Base-by-base conservation (phyloP, 2,329 filamentous ascomycete species). In the Xylariaceae sp. region DNA sequence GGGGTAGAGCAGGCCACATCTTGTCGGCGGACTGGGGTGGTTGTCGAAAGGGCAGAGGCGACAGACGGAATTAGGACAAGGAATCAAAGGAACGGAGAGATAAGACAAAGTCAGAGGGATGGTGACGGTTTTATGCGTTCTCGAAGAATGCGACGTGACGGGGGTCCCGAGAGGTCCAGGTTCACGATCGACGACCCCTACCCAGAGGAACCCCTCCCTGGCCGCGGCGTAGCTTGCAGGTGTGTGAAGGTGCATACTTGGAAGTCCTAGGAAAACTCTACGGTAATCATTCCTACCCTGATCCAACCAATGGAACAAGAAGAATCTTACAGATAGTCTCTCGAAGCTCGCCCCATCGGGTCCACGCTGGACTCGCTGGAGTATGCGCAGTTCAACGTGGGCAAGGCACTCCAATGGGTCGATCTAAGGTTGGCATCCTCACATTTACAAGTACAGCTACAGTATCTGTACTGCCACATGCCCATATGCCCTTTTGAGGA, bases 1-100 rank as follows among this genome's bases (percentile, higher is more conserved):
- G 70, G 65, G 81, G 70, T 64, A 87, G 79, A 65, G 56, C 57
- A n/a, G 57, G 57, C 57, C 57, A 60, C 57, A 58, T 58, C 43
- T 58, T 60, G 55, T 50, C 41, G 42, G 30, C 35, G 26, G 32
- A 49, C 21, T 40, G 13, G 30, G 27, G 15, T 21, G 13, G 21
- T 30, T 18, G 36, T 16, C 50, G 37, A 44, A 21, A 46, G 45
- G 32, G 33, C 15, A 49, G 47, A 24, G 47, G 51, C 42, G 40
- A 46, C 45, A n/a, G 32, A 39, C 7, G 44, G 26, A 46, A 40
- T 47, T 24, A 44, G 32, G 56, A 53, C 46, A 51, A 27, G 42
- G 45, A 51, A 27, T 26, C 9, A 44, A 52, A 44, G 26, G 27
- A 30, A 47, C 32, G 44, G 26, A 42, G 30, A 11, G 4, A 13